A percentile compares a stretch with the other conserved stretches of the same genome.
These are phyloP conservation scores for Trichomonascaceae sp. DNA, from an alignment of 1,139 yeast species.

Conservation along the genomic window DNA sequence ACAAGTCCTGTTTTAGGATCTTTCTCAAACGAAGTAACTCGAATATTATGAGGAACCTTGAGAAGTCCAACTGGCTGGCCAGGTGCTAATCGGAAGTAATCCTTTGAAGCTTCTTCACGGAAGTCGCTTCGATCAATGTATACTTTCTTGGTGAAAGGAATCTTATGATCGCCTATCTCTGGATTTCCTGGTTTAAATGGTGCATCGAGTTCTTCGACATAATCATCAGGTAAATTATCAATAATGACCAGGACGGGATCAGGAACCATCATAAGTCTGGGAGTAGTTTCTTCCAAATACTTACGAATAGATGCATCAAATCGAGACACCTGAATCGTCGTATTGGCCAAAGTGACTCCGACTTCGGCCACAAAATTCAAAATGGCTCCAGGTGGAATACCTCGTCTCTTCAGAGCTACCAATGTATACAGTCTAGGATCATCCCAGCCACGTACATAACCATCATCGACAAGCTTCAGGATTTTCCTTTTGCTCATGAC, in stretches of 20 bases:
- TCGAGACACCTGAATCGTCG: slow-evolving; percentile 83
- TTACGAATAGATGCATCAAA: slow-evolving; percentile 86
- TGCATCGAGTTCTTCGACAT: slow-evolving; percentile 59
- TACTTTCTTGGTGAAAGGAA: slow-evolving; percentile 69
- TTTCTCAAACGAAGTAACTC: slow-evolving; percentile 63
- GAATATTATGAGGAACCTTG: slow-evolving; percentile 79
- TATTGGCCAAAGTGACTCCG: slow-evolving; percentile 92
- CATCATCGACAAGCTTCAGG: slow-evolving; percentile 79
- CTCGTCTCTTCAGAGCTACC: slow-evolving; percentile 93
- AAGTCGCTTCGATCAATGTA: slow-evolving; percentile 86
- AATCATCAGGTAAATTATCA: slow-evolving; percentile 76
- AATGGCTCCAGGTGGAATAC: slow-evolving; percentile 99
- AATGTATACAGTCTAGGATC: slow-evolving; percentile 95
- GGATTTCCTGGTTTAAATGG: slow-evolving; percentile 86
- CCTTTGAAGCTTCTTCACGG: slow-evolving; percentile 55
- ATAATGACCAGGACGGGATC: slow-evolving; percentile 81
- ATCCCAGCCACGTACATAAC: slow-evolving; percentile 91
- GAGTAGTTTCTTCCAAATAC: slow-evolving; percentile 84
- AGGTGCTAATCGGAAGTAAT: slow-evolving; percentile 86
- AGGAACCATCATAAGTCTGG: slow-evolving; percentile 88
- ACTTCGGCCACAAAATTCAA: slow-evolving; percentile 86
- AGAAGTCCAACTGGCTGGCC: slow-evolving; percentile 94
- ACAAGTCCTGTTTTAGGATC: slow-evolving; percentile 55
- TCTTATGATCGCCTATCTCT: slow-evolving; percentile 66
- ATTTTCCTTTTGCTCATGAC: slow-evolving; percentile 93